Evolutionary conservation across 169 alveolate genomes (phyloP).

Genomic region (Cryptosporidium parvum): DNA sequence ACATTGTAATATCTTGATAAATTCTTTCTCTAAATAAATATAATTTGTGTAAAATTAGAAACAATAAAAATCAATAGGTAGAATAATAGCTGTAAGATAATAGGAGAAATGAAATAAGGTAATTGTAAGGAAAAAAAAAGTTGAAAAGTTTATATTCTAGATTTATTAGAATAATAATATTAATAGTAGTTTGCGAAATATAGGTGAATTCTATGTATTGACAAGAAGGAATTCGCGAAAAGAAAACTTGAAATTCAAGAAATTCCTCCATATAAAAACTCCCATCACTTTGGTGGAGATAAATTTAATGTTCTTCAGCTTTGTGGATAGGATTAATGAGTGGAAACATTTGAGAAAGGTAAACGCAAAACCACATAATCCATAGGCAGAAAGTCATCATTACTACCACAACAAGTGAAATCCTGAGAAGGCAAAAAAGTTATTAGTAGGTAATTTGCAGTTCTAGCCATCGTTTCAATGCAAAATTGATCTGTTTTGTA

Average conservation of each 20-base stretch:
- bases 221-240: neutral
- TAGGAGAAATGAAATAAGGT: neutral
- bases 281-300: neutral
- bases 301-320: constrained; percentile 53
- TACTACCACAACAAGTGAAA: constrained; percentile 68
- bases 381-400: constrained; percentile 74
- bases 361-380: constrained; percentile 75
- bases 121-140: neutral
- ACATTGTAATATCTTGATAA: neutral
- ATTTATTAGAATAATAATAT: constrained; percentile 1
- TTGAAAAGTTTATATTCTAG: neutral
- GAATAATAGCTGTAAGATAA: neutral
- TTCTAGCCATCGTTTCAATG: neutral
- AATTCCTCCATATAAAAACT: neutral
- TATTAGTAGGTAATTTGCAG: neutral
- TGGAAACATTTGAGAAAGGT: constrained; percentile 71
- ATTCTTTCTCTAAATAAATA: neutral
- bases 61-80: neutral
- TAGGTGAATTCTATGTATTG: neutral
- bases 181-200: neutral
- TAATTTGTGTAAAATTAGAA: neutral
- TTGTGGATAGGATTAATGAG: constrained; percentile 65
- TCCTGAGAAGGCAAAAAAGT: constrained; percentile 4
- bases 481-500: constrained; percentile 5
- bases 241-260: neutral